A percentile compares a stretch with the other conserved stretches of the same genome.
These are phyloP conservation scores for Schoenoplectus triqueter DNA, from an alignment of 202 grass and related monocot genomes.

Conservation along the genomic window DNA sequence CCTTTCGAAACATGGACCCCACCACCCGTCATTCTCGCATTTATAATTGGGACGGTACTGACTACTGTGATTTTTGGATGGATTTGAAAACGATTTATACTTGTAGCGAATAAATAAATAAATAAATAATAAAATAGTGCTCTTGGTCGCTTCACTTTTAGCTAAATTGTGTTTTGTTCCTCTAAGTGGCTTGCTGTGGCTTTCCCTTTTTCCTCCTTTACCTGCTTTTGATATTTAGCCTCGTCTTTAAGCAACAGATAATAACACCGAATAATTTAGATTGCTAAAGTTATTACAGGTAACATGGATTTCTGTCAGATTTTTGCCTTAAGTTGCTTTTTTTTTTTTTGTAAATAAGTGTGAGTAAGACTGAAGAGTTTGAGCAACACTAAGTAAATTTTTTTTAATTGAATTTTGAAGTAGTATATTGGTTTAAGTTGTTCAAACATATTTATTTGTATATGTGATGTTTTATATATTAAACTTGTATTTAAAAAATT, in stretches of 20 bases:
- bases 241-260: slow-evolving; percentile 33
- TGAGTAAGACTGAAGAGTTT: not conserved
- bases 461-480: no score
- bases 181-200: not conserved
- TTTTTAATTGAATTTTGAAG: not conserved
- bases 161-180: slow-evolving; percentile 30
- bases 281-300: slow-evolving; percentile 32
- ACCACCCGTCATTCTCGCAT: slow-evolving; percentile 25
- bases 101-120: not conserved
- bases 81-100: not conserved
- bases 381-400: not conserved
- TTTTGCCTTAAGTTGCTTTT: not conserved
- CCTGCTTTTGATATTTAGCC: slow-evolving; percentile 38
- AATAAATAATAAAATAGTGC: not conserved
- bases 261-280: slow-evolving; percentile 19
- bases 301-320: slow-evolving; percentile 10
- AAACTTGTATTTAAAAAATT: no score
- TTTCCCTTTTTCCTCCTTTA: not conserved
- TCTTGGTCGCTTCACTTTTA: slow-evolving; percentile 27
- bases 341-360: not conserved
- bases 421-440: no score
- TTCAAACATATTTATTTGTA: no score
- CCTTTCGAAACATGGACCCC: slow-evolving; percentile 8
- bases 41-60: not conserved
- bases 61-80: not conserved